Evolutionary conservation across 768 basidiomycete genomes (phyloP).

Genomic region (Heimioporus sp.): DNA sequence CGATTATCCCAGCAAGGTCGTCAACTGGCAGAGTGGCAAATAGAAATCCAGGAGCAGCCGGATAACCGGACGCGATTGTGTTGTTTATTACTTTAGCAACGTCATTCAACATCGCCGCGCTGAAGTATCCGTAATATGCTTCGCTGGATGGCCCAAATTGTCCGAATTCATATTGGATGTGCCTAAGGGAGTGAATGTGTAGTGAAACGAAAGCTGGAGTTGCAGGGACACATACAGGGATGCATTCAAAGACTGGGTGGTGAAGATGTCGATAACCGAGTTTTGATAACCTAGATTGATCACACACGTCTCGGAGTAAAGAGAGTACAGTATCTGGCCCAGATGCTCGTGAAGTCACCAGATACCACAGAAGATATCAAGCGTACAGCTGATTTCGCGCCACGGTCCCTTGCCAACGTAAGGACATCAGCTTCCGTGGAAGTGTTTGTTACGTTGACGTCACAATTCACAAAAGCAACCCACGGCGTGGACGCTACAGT

Average conservation of each 20-base stretch:
- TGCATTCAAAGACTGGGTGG: conserved; percentile 60
- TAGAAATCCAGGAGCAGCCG: conserved; percentile 57
- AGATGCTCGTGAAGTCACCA: background rate
- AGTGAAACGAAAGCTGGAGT: background rate
- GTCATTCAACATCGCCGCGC: conserved; percentile 61
- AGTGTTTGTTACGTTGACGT: conserved; percentile 66
- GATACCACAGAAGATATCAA: background rate
- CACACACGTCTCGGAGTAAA: conserved; percentile 66
- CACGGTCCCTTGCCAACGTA: conserved; percentile 72
- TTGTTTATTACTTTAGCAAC: conserved; percentile 41
- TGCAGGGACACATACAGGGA: conserved; percentile 45
- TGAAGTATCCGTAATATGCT: conserved; percentile 52
- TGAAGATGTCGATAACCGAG: conserved; percentile 73
- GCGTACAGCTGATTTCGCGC: conserved; percentile 77
- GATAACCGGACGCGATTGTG: conserved; percentile 42
- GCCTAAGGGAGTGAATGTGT: conserved; percentile 27
- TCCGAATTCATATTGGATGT: conserved; percentile 58
- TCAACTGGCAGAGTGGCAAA: conserved; percentile 66
- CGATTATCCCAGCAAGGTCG: conserved; percentile 41
- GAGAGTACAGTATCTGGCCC: conserved; percentile 73
- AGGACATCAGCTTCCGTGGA: conserved; percentile 71
- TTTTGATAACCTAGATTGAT: conserved; percentile 72
- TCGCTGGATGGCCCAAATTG: conserved; percentile 54
- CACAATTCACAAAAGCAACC: conserved; percentile 88
- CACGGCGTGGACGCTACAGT: conserved; percentile 72